Conservation (phyloP, 106 monocot species). For the Xerophyta viscosa region DNA sequence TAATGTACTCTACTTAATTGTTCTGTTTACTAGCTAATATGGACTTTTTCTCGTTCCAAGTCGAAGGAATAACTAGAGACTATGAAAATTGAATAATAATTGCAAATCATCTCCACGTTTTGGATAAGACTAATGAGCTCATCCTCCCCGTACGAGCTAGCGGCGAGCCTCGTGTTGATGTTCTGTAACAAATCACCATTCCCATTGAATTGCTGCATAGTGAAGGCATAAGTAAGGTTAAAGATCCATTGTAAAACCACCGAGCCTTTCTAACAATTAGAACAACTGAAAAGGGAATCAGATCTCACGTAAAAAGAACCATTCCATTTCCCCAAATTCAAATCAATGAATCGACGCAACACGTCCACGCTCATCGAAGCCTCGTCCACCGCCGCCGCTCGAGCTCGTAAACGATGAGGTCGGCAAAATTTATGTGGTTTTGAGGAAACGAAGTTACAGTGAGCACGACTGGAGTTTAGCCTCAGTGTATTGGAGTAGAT, state of each 20-base stretch:
- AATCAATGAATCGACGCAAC: constrained; percentile 47
- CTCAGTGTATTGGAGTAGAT: constrained; percentile 1
- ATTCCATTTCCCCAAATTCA: constrained; percentile 79
- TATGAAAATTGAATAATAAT: not conserved
- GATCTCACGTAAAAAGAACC: constrained; percentile 71
- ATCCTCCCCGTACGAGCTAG: constrained; percentile 80
- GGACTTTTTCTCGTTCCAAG: too few species aligned
- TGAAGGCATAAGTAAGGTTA: too few species aligned
- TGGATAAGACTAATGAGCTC: constrained; percentile 94
- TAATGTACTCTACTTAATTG: too few species aligned
- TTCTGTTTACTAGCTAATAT: too few species aligned
- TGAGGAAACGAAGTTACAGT: not conserved
- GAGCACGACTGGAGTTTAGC: not conserved
- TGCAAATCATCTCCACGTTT: constrained; percentile 34
- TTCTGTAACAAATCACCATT: constrained; percentile 56
- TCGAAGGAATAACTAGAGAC: not conserved
- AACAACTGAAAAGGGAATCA: constrained; percentile 3
- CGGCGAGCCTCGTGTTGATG: constrained; percentile 71
- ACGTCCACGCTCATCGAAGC: constrained; percentile 37
- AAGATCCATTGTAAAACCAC: not conserved
- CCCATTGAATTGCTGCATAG: constrained; percentile 91
- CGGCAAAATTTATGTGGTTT: not conserved
- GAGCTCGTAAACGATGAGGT: not conserved
- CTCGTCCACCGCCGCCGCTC: constrained; percentile 16
- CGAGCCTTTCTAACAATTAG: not conserved